Evolutionary conservation across 257 asterid species (phyloP).

Genomic region (Penstemon davidsonii): DNA sequence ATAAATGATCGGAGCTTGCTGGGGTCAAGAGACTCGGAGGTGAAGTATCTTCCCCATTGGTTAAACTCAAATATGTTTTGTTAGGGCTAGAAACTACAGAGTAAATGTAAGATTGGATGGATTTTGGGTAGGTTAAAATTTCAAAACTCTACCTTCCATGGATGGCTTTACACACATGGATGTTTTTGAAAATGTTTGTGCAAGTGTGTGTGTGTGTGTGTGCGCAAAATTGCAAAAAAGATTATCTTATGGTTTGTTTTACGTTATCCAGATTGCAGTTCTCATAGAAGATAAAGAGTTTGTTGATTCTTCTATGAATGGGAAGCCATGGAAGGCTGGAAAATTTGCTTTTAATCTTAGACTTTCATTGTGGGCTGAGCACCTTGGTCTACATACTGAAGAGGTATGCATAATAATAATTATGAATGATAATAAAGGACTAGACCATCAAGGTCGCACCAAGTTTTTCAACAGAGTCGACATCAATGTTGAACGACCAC

Average conservation of each 20-base stretch:
- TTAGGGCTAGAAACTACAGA: background rate
- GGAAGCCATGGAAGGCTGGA: conserved; percentile 88
- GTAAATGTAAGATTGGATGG: background rate
- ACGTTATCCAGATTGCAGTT: conserved; percentile 64
- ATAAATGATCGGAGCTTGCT: conserved; percentile 94
- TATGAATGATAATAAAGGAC: conserved; percentile 3
- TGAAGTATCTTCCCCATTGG: conserved; percentile 29
- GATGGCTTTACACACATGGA: too few relatives aligned
- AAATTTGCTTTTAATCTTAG: conserved; percentile 71
- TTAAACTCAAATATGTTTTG: background rate
- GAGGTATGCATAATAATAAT: conserved; percentile 52
- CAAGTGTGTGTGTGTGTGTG: background rate
- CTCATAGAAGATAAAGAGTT: conserved; percentile 80
- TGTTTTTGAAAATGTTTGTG: too few relatives aligned
- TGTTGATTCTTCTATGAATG: conserved; percentile 74
- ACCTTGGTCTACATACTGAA: conserved; percentile 61
- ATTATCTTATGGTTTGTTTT: conserved; percentile 12
- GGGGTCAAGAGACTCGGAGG: conserved; percentile 99
- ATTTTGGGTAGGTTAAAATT: background rate
- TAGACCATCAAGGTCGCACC: conserved; percentile 17
- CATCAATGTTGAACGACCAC: background rate
- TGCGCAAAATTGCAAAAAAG: background rate
- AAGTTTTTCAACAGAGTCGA: background rate
- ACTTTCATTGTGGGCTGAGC: conserved; percentile 89
- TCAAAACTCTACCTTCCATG: background rate